Evolutionary conservation across 225 moss, liverwort and hornwort species (phyloP).

Genomic region (Rhytidiadelphus loreus): DNA sequence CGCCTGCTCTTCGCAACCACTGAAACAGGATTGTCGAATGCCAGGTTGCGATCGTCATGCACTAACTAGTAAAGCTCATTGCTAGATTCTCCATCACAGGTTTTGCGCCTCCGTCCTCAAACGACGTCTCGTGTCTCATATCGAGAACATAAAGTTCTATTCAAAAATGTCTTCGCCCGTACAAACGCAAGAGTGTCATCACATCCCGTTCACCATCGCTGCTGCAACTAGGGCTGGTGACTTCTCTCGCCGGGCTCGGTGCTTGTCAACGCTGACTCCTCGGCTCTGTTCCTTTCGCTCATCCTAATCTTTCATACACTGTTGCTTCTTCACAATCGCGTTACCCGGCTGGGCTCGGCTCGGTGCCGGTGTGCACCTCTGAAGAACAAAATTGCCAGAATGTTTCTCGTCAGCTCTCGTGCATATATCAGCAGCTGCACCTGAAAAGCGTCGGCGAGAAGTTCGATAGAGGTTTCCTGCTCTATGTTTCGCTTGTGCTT

Average conservation of each 20-base stretch:
- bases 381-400: background rate
- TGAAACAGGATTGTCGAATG: conserved; percentile 2
- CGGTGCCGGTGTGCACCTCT: background rate
- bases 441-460: background rate
- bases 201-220: conserved; percentile 12
- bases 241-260: conserved; percentile 21
- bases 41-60: conserved; percentile 21
- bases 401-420: conserved; percentile 1
- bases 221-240: conserved; percentile 13
- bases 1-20: conserved; percentile 13
- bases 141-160: background rate
- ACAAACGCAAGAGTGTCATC: background rate
- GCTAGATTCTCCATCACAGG: conserved; percentile 1
- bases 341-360: background rate
- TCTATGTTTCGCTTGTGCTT: background rate
- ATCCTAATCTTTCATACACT: conserved; percentile 18
- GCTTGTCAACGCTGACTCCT: conserved; percentile 12
- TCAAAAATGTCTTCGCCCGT: conserved; percentile 6
- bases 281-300: conserved; percentile 17
- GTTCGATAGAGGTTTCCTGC: background rate
- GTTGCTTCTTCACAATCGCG: conserved; percentile 3
- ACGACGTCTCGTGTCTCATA: background rate
- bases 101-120: background rate
- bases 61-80: conserved; percentile 20
- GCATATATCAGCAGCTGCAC: conserved; percentile 9